Evolutionary conservation across 129 eudicot species (phyloP).

Genomic region (Logfia minima): DNA sequence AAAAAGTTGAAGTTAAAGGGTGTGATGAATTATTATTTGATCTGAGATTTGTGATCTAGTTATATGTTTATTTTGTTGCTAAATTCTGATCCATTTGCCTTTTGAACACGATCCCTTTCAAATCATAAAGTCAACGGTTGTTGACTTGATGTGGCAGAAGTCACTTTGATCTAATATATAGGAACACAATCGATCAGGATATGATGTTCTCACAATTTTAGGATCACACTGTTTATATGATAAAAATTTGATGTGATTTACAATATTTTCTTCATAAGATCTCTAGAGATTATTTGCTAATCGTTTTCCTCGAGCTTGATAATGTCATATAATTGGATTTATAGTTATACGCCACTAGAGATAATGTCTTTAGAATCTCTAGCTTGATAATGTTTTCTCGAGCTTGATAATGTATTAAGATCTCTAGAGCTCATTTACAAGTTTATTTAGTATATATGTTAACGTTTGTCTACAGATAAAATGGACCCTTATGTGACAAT

Average conservation of each 20-base stretch:
- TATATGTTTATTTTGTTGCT: neutral
- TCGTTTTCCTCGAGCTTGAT: neutral
- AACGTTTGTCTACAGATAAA: constrained; percentile 35
- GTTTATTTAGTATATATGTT: neutral
- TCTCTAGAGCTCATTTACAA: no score
- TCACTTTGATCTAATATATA: neutral
- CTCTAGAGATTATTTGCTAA: no score
- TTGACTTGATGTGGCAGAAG: constrained; percentile 5
- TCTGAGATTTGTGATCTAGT: neutral
- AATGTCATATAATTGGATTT: neutral
- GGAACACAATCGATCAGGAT: neutral
- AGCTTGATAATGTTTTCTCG: no score
- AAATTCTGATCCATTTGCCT: neutral
- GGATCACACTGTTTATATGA: neutral
- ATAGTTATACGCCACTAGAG: neutral
- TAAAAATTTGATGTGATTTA: no score
- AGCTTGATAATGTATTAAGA: no score
- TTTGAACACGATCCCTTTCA: constrained; percentile 13
- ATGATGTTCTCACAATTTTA: no score
- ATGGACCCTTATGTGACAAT: constrained; percentile 79
- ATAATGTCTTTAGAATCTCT: no score
- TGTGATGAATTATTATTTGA: constrained; percentile 5
- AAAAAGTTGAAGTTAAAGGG: neutral
- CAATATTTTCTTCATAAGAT: no score
- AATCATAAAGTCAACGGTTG: neutral